These are phyloP conservation scores for Artemisia princeps DNA, from an alignment of 140 eudicot species.

Conservation along the genomic window DNA sequence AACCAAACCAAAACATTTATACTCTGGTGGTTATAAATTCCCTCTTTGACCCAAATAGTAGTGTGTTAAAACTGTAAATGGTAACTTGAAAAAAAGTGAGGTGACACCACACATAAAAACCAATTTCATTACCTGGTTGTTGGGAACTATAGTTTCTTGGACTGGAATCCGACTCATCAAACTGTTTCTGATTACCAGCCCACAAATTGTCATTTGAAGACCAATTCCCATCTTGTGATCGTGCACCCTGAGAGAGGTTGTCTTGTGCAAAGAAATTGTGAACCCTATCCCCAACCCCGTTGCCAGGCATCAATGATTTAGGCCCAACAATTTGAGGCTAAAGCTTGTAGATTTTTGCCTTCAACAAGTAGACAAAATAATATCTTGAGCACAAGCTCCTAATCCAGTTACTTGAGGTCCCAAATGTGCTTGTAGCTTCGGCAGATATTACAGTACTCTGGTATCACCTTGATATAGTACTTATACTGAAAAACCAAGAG, in stretches of 20 bases:
- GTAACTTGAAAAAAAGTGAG: conserved; percentile 5
- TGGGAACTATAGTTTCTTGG: conserved; percentile 47
- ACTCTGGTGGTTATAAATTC: no score
- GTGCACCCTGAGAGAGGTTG: conserved; percentile 51
- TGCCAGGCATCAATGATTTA: conserved; percentile 82
- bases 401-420: conserved; percentile 11
- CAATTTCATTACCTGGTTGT: conserved; percentile 48
- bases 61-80: background rate
- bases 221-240: conserved; percentile 66
- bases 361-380: conserved; percentile 6
- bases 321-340: conserved; percentile 31
- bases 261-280: conserved; percentile 94
- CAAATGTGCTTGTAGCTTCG: conserved; percentile 9
- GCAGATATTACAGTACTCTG: conserved; percentile 10
- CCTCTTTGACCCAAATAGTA: background rate
- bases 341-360: conserved; percentile 11
- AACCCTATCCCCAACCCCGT: conserved; percentile 91
- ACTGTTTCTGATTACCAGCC: conserved; percentile 61
- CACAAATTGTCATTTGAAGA: conserved; percentile 50
- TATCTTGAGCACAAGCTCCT: conserved; percentile 4
- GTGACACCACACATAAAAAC: conserved; percentile 3
- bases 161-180: conserved; percentile 39
- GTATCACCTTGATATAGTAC: conserved; percentile 25
- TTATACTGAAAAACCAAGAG: conserved; percentile 16
- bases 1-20: no score